Percentiles rank a stretch among this genome's conserved stretches.
These are phyloP conservation scores for Heliamphora exappendiculata DNA, from an alignment of 148 eudicot genomes.

Conservation along the genomic window DNA sequence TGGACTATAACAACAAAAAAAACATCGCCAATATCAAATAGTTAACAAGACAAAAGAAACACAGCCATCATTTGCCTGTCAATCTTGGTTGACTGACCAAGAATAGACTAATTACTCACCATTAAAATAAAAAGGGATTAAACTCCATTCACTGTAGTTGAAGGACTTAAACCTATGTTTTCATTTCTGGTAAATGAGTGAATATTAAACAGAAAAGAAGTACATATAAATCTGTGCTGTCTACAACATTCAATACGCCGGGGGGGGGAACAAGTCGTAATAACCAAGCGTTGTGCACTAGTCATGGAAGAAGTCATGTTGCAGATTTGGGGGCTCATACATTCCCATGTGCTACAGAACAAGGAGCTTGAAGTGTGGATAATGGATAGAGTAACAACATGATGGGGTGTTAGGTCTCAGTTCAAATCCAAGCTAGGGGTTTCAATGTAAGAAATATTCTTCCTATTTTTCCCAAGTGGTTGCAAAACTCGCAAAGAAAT, in stretches of 20 bases:
- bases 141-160: not conserved
- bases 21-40: not conserved
- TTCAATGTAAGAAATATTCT: constrained; percentile 1
- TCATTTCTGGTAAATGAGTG: too few species aligned
- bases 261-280: not conserved
- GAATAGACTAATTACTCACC: not conserved
- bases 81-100: not conserved
- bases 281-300: not conserved
- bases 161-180: not conserved
- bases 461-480: not conserved
- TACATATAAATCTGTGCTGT: not conserved
- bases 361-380: not conserved
- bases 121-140: not conserved
- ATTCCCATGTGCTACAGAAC: not conserved
- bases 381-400: not conserved
- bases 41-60: not conserved
- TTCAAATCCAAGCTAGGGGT: not conserved
- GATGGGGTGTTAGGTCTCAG: not conserved
- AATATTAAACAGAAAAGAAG: too few species aligned
- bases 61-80: not conserved
- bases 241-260: constrained; percentile 4
- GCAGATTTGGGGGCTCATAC: not conserved
- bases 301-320: not conserved
- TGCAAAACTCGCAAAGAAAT: not conserved
- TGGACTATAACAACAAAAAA: not conserved